Base-by-base conservation (phyloP, 2,329 filamentous ascomycete species). In the Paraconiothyrium brasiliense region DNA sequence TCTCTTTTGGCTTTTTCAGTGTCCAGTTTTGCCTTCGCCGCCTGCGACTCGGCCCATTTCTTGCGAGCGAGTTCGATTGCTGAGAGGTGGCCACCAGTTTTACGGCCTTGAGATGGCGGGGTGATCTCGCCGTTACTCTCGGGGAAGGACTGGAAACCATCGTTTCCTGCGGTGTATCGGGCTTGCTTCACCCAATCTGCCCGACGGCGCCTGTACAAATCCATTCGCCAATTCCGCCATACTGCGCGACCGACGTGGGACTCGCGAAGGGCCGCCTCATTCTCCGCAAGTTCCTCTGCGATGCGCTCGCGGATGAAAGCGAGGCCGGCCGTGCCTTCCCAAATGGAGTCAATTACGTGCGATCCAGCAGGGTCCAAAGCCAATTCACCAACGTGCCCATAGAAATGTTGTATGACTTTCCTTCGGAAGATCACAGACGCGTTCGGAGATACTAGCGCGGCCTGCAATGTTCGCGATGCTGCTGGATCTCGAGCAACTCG, bases 181-280 rank as follows among this genome's bases (percentile, higher is more conserved):
- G 85, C 86, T 67, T 87, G 84, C 59, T 81, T 82, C 60, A 89
- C 82, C 90, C 90, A 92, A 59, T 91, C 88, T 6, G 80, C 82
- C 44, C 87, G 81, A 56, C 84, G 81, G 32, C 88, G 82, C 72
- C 89, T 90, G 77, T 89, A 92, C 6, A 90, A 77, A 76, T 92
- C 90, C 86, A 92, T 89, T 39, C 83, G 85, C 90, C 90, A 92
- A 71, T 92, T 92, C 66, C 87, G 84, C 89, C 89, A 92, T 11
- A 92, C 89, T 3, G 87, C 88, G 37, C 89, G 81, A 1, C 90
- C 90, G 24, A 87, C 83, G 39, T 84, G 86, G 1, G 86, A 89
- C 60, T 91, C 88, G n/a, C 89, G 84, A 20, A 92, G 76, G 0
- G 79, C 70, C n/a, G 81, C 76, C 72, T 92, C 90, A 59, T 86